These are phyloP conservation scores for Ophiorrhiza pumila DNA, from an alignment of 257 asterid genomes.

Conservation along the genomic window DNA sequence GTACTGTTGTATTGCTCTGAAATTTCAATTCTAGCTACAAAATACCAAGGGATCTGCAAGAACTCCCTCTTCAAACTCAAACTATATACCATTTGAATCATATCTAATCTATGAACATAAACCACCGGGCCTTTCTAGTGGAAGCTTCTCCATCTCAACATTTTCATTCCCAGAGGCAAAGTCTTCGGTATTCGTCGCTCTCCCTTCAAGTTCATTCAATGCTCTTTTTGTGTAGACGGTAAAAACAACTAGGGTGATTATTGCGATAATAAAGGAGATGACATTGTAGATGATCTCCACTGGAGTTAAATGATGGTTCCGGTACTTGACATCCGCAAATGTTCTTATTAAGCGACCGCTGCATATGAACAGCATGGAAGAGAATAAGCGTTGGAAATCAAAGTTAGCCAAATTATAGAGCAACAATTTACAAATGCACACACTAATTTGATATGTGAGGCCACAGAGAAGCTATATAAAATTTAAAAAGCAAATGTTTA, in stretches of 20 bases:
- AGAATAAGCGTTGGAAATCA: neutral
- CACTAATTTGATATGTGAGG: neutral
- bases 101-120: neutral
- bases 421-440: neutral
- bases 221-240: slow-evolving; percentile 69
- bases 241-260: slow-evolving; percentile 53
- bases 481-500: neutral
- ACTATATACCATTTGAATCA: slow-evolving; percentile 1
- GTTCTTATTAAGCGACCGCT: slow-evolving; percentile 86
- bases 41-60: neutral
- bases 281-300: slow-evolving; percentile 75
- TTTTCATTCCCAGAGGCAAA: slow-evolving; percentile 17
- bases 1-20: neutral
- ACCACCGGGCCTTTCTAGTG: slow-evolving; percentile 20
- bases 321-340: slow-evolving; percentile 71
- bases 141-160: slow-evolving; percentile 63
- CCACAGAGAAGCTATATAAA: neutral
- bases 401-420: neutral
- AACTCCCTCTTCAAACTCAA: neutral
- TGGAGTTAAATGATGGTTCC: slow-evolving; percentile 61
- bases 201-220: slow-evolving; percentile 52
- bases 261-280: slow-evolving; percentile 65
- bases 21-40: neutral
- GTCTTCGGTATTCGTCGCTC: slow-evolving; percentile 35
- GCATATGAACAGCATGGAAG: slow-evolving; percentile 31